Base-by-base conservation (phyloP, 2,329 filamentous ascomycete species). In the Hypoxylon sp. region DNA sequence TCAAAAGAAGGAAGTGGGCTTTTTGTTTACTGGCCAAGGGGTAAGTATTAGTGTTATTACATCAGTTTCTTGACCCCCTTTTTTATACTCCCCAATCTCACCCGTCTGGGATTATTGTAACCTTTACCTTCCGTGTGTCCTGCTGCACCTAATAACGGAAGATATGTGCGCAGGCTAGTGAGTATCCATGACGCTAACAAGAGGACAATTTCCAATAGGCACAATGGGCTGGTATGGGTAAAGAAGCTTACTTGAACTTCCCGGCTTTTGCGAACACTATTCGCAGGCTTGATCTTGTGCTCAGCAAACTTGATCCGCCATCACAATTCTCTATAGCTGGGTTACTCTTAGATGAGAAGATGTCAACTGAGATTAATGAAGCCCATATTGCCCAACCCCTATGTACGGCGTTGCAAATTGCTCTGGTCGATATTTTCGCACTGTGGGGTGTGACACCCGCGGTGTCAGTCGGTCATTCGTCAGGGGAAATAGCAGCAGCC, bases 401-500 rank as follows among this genome's bases (percentile, higher is more conserved):
- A 22, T 44, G 39, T 19, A 44, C 39, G 17, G 17, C 39, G 11
- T 17, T 44, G 17, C 39, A 44, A 17, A 22, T 44, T 44, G 39
- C 39, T 11, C 17, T 26, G 59, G 17, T 14, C 57, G 9, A 52
- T 80, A n/a, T 78, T 81, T 47, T 78, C 78, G 8, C 75, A 79
- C 39, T 22, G 31, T 74, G 76, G 66, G 71, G 80, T 52, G 69
- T 84, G 37, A 75, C 71, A 1, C 73, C 75, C 3, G 74, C 76
- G 2, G 72, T 78, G 3, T 79, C 82, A 44, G 57, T 79, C 1
- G 74, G 81, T 3, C 84, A 84, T n/a, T 72, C 77, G 9, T 75
- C 79, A 5, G 73, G 80, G 19, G 77, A 86, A 61, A 84, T 85
- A 24, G 84, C 84, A 51, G 78, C 85, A 65, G 80, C 81, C 53